Evolutionary conservation across 202 grass and related monocot genomes (phyloP).

Genomic region (Bolboschoenoplectus hybrid): DNA sequence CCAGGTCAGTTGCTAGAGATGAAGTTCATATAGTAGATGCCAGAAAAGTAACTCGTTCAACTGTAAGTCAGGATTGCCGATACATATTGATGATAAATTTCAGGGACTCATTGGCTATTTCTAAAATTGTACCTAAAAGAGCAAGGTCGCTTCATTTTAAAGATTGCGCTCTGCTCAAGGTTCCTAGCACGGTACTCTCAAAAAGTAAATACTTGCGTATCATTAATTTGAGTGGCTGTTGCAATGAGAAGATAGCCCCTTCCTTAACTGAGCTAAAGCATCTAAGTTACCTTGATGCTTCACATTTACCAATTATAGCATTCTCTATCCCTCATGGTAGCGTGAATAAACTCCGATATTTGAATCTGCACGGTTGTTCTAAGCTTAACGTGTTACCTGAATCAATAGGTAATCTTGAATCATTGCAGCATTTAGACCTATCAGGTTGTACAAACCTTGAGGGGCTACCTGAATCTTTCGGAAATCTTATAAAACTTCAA

Average conservation of each 20-base stretch:
- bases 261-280: constrained; percentile 59
- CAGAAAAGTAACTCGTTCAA: neutral
- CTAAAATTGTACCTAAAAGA: constrained; percentile 31
- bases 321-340: constrained; percentile 43
- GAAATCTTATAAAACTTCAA: constrained; percentile 56
- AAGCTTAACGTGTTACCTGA: constrained; percentile 52
- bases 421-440: constrained; percentile 53
- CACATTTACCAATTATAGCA: constrained; percentile 45
- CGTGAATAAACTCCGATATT: constrained; percentile 54
- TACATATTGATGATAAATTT: constrained; percentile 39
- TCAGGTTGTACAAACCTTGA: constrained; percentile 53
- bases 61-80: constrained; percentile 17
- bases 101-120: neutral
- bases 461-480: constrained; percentile 50
- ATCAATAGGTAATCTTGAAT: constrained; percentile 45
- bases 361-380: constrained; percentile 62
- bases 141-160: constrained; percentile 41
- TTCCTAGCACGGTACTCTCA: constrained; percentile 8
- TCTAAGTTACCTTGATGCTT: constrained; percentile 59
- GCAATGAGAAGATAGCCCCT: constrained; percentile 42
- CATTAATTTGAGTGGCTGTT: constrained; percentile 55
- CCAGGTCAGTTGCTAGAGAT: constrained; percentile 41
- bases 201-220: constrained; percentile 45
- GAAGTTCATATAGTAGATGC: constrained; percentile 43
- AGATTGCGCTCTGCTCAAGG: constrained; percentile 5